Percentiles rank a stretch among this genome's conserved stretches.
These are phyloP conservation scores for Candida odintsovae DNA, from an alignment of 805 yeast species.

Conservation along the genomic window DNA sequence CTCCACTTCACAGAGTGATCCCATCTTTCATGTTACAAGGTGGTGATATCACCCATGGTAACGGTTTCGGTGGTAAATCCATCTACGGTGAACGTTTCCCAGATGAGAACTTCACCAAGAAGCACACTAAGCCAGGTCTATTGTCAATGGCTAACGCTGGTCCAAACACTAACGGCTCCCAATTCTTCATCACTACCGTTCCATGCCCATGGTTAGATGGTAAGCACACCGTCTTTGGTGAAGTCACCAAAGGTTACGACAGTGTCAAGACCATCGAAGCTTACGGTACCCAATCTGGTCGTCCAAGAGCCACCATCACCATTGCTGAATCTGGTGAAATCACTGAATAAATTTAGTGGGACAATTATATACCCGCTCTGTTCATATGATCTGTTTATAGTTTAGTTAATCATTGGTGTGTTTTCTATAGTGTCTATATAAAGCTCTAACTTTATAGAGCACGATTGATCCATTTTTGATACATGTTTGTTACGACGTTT, in stretches of 20 bases:
- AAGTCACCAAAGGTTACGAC: slow-evolving; percentile 79
- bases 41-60: slow-evolving; percentile 88
- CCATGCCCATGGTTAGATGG: slow-evolving; percentile 88
- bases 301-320: slow-evolving; percentile 59
- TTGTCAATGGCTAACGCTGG: slow-evolving; percentile 98
- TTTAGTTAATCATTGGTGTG: not conserved
- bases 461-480: not conserved
- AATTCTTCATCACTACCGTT: slow-evolving; percentile 92
- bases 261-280: slow-evolving; percentile 81
- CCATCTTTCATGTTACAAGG: slow-evolving; percentile 99
- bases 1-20: slow-evolving; percentile 94
- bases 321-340: slow-evolving; percentile 50
- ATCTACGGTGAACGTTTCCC: slow-evolving; percentile 75
- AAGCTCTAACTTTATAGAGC: not conserved
- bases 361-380: not conserved
- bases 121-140: slow-evolving; percentile 77
- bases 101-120: slow-evolving; percentile 70
- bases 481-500: not conserved
- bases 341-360: not conserved
- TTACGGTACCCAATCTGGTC: slow-evolving; percentile 69
- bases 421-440: too few species aligned
- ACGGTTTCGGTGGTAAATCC: slow-evolving; percentile 97
- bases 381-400: not conserved
- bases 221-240: slow-evolving; percentile 93
- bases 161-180: slow-evolving; percentile 97